Conservation (phyloP, 164 flowering plant species). For the Litsea cubeba region DNA sequence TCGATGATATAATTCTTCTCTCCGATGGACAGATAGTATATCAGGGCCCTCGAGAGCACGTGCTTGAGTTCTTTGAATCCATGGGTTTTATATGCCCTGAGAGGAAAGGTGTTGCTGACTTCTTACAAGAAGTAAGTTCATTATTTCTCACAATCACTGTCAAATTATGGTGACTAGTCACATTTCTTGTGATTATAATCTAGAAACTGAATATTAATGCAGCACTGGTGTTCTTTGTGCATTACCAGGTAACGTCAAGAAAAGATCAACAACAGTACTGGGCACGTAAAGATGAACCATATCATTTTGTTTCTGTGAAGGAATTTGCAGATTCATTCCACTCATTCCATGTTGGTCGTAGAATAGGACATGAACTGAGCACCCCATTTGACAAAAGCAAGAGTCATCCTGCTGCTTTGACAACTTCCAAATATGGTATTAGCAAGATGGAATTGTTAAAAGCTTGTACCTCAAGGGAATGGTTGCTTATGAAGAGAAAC, state of each 20-base stretch:
- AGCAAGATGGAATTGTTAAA: slow-evolving; percentile 47
- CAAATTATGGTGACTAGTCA: neutral
- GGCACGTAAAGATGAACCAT: slow-evolving; percentile 35
- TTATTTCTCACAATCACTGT: neutral
- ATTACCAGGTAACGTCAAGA: slow-evolving; percentile 55
- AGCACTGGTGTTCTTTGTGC: neutral
- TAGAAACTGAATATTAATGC: too few species aligned
- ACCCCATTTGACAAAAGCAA: slow-evolving; percentile 54
- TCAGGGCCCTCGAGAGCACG: slow-evolving; percentile 64
- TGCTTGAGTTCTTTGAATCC: slow-evolving; percentile 51
- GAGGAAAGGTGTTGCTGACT: slow-evolving; percentile 35
- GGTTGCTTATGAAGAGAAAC: slow-evolving; percentile 66
- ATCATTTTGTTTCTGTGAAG: slow-evolving; percentile 34
- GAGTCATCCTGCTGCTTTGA: slow-evolving; percentile 54
- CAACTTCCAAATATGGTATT: slow-evolving; percentile 47
- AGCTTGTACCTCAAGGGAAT: slow-evolving; percentile 51
- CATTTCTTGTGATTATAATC: neutral
- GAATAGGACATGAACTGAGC: slow-evolving; percentile 38
- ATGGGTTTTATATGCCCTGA: slow-evolving; percentile 37
- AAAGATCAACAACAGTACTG: slow-evolving; percentile 74
- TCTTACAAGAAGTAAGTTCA: slow-evolving; percentile 26
- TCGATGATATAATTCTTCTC: slow-evolving; percentile 66
- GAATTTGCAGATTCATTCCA: slow-evolving; percentile 59
- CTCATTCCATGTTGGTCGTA: slow-evolving; percentile 45
- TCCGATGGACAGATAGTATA: slow-evolving; percentile 68